These are phyloP conservation scores for Aquanectria penicillioides DNA, from an alignment of 2,329 filamentous ascomycete genomes.

Conservation along the genomic window DNA sequence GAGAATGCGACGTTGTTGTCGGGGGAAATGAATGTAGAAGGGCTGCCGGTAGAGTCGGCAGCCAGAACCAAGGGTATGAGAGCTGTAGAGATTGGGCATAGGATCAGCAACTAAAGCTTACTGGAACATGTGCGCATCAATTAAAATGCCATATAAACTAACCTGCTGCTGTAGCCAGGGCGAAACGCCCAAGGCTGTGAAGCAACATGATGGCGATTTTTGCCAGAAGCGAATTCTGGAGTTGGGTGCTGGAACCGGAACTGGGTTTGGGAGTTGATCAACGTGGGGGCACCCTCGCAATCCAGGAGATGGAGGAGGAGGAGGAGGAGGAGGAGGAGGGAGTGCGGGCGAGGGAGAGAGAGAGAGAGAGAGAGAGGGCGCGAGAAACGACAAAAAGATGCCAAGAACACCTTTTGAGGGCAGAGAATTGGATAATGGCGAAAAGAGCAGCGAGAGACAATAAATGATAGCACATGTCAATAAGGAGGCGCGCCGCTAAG, in stretches of 20 bases:
- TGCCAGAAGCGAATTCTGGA: neutral
- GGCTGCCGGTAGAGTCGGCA: constrained; percentile 39
- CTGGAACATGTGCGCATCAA: neutral
- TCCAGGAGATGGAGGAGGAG: constrained; percentile 19
- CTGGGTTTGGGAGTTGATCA: no score
- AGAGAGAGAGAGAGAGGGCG: neutral
- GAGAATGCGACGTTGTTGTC: constrained; percentile 59
- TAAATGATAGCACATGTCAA: no score
- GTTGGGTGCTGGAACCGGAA: no score
- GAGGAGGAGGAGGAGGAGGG: constrained; percentile 1
- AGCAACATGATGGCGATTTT: constrained; percentile 40
- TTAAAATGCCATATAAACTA: constrained; percentile 3
- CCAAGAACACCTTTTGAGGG: no score
- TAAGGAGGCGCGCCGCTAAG: no score
- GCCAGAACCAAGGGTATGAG: constrained; percentile 39
- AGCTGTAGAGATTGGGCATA: constrained; percentile 22
- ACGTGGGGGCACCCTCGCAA: constrained; percentile 14
- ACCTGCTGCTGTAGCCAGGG: constrained; percentile 43
- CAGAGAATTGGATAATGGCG: no score
- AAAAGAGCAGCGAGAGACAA: no score
- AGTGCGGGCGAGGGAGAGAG: neutral
- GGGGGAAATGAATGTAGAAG: constrained; percentile 57
- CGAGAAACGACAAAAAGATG: constrained; percentile 14
- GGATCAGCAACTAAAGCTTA: constrained; percentile 3
- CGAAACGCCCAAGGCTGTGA: constrained; percentile 42